These are phyloP conservation scores for Dactylellina parvicollis DNA, from an alignment of 2,329 filamentous ascomycete genomes.

Conservation along the genomic window DNA sequence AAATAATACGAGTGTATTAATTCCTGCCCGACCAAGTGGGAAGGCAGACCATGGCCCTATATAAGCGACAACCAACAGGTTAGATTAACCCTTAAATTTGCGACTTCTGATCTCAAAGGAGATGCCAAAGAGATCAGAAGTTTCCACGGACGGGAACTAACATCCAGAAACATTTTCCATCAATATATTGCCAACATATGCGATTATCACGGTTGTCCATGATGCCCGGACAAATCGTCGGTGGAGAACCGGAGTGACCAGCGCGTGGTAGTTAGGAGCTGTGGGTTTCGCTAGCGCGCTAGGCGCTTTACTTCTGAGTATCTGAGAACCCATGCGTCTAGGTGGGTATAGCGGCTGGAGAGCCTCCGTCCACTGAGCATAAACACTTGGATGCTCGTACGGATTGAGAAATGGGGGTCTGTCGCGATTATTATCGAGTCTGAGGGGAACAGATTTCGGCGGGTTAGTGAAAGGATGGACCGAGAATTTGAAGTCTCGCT, in stretches of 20 bases:
- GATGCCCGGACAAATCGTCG: conserved; percentile 57
- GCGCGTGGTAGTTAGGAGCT: conserved; percentile 57
- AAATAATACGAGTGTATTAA: conserved; percentile 56
- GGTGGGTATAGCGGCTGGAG: neutral
- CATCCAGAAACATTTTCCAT: conserved; percentile 56
- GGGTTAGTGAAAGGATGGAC: neutral
- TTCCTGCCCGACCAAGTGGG: conserved; percentile 55
- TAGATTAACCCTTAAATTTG: neutral
- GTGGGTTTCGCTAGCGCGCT: conserved; percentile 52
- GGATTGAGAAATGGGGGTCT: neutral
- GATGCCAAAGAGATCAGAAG: too few species aligned
- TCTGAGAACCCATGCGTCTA: conserved; percentile 41
- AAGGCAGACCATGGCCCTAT: conserved; percentile 56
- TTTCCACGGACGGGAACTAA: too few species aligned
- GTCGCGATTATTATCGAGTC: neutral
- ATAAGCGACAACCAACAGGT: neutral
- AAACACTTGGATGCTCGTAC: neutral
- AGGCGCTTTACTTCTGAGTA: conserved; percentile 45
- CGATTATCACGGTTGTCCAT: conserved; percentile 53
- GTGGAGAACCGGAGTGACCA: conserved; percentile 57
- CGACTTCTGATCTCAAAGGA: too few species aligned
- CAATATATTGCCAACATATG: conserved; percentile 56
- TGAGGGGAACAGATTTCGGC: neutral
- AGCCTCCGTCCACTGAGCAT: neutral
- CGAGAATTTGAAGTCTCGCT: neutral